Conservation (phyloP, 2,329 filamentous ascomycete genomes). For the Coccinonectria pachysandricola region DNA sequence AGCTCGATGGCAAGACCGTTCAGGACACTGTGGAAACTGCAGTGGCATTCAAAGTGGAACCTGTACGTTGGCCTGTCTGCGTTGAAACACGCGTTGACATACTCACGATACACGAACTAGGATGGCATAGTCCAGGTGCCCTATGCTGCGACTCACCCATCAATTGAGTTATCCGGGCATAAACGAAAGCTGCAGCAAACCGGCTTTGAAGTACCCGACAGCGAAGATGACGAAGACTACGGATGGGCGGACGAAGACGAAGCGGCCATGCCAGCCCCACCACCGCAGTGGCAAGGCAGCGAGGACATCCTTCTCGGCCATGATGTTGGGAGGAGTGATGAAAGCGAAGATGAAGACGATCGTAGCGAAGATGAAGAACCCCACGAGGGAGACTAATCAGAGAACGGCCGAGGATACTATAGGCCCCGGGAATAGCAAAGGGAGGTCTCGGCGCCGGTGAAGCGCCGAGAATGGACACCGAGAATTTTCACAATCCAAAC, state of each 20-base stretch:
- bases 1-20: constrained; percentile 44
- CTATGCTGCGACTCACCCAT: constrained; percentile 29
- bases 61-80: constrained; percentile 26
- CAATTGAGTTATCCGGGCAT: constrained; percentile 25
- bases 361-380: constrained; percentile 9
- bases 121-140: constrained; percentile 32
- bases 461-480: constrained; percentile 20
- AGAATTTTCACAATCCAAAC: too few species aligned
- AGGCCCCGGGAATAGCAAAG: constrained; percentile 5
- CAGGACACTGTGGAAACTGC: constrained; percentile 30
- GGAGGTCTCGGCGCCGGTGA: constrained; percentile 19
- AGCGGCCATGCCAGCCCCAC: constrained; percentile 45
- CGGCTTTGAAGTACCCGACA: constrained; percentile 49
- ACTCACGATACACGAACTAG: constrained; percentile 24
- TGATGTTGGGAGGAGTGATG: constrained; percentile 28
- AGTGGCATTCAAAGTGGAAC: constrained; percentile 39
- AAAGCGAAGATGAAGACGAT: constrained; percentile 8
- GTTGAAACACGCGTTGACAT: constrained; percentile 7
- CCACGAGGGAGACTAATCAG: constrained; percentile 12
- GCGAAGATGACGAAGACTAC: constrained; percentile 59
- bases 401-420: constrained; percentile 7
- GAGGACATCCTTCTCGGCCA: constrained; percentile 50
- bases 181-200: constrained; percentile 57
- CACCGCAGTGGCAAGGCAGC: constrained; percentile 59
- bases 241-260: constrained; percentile 62